These are phyloP conservation scores for Trifolium dubium DNA, from an alignment of 306 rosid genomes.

Conservation along the genomic window DNA sequence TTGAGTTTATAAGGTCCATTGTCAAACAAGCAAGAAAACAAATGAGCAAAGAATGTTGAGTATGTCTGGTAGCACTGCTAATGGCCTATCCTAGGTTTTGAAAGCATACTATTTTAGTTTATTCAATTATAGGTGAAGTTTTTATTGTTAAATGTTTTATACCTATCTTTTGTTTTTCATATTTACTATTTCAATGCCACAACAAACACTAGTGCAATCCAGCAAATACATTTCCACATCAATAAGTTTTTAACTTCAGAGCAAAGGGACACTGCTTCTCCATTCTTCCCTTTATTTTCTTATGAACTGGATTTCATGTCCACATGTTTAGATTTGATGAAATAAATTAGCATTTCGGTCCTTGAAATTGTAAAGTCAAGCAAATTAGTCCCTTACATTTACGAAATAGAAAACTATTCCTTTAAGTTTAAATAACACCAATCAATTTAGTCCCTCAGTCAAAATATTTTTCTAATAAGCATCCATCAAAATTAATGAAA, in stretches of 20 bases:
- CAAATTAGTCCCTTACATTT: no score
- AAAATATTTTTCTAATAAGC: background rate
- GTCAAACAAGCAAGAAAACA: background rate
- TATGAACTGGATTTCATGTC: background rate
- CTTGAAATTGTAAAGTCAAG: no score
- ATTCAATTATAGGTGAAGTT: background rate
- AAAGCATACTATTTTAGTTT: background rate
- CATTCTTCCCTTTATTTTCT: background rate
- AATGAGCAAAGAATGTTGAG: slow-evolving; percentile 1
- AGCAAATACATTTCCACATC: background rate
- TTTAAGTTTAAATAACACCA: background rate
- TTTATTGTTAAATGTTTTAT: background rate
- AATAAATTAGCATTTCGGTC: no score
- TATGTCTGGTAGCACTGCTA: background rate
- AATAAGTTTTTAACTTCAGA: background rate
- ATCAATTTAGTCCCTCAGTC: background rate
- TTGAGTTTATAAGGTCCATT: slow-evolving; percentile 15
- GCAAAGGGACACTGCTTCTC: background rate
- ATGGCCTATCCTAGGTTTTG: background rate
- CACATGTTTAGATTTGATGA: background rate
- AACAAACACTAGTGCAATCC: background rate
- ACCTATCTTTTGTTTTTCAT: background rate
- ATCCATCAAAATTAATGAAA: background rate
- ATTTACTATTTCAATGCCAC: background rate
- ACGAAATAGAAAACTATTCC: background rate